Conservation (phyloP, 805 yeast genomes). For the Myxozyma kluyveri region DNA sequence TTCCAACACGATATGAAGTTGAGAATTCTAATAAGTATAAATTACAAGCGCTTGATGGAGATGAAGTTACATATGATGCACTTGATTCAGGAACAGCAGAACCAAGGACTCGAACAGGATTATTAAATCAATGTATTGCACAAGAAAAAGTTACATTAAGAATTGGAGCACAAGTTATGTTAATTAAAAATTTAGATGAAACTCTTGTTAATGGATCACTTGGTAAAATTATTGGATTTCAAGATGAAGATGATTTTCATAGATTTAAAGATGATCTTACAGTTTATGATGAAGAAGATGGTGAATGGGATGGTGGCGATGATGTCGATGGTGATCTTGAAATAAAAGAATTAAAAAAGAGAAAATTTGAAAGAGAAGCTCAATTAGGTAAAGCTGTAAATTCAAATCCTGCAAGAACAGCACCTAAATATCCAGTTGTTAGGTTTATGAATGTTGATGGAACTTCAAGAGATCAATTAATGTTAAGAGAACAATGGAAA, state of each 20-base stretch:
- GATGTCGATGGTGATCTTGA: conserved; percentile 28
- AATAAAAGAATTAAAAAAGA: conserved; percentile 2
- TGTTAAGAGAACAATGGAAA: conserved; percentile 79
- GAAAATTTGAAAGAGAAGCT: neutral
- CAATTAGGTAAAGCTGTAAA: neutral
- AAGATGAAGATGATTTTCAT: conserved; percentile 37
- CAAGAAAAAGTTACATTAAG: conserved; percentile 62
- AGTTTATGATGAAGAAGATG: neutral
- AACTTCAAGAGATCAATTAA: conserved; percentile 67
- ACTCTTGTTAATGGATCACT: conserved; percentile 85
- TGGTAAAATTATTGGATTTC: conserved; percentile 67
- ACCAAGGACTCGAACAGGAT: conserved; percentile 36
- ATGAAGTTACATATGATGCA: conserved; percentile 46
- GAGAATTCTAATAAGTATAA: conserved; percentile 64
- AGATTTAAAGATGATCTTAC: neutral
- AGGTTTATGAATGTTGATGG: conserved; percentile 71
- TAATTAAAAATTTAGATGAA: conserved; percentile 75
- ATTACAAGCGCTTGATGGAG: conserved; percentile 51
- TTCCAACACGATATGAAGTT: conserved; percentile 83
- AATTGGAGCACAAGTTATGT: conserved; percentile 91
- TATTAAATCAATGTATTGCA: conserved; percentile 68
- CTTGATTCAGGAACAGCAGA: conserved; percentile 42
- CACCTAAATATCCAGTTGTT: conserved; percentile 62
- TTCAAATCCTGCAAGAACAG: neutral
- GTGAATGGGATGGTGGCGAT: conserved; percentile 26